Evolutionary conservation across 1,139 yeast species (phyloP).

Genomic region (Kodamaea alishanica): DNA sequence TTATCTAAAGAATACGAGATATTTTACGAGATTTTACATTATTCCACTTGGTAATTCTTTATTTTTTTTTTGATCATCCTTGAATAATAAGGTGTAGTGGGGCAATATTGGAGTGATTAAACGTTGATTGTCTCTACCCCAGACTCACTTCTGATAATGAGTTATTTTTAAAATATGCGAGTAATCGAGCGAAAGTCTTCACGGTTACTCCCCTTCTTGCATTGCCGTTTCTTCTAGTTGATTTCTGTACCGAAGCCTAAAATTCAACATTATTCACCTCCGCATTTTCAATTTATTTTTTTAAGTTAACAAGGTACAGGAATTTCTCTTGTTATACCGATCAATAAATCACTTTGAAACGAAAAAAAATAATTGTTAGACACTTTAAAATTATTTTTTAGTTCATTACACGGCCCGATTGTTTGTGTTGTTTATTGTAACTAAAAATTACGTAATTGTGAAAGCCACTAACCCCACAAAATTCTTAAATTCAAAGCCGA

Average conservation of each 20-base stretch:
- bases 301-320: background rate
- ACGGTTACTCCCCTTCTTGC: background rate
- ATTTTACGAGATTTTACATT: background rate
- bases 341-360: too few relatives aligned
- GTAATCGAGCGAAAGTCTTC: background rate
- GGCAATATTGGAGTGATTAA: slow-evolving; percentile 1
- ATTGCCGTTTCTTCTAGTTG: too few relatives aligned
- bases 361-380: too few relatives aligned
- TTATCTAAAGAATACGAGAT: background rate
- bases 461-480: background rate
- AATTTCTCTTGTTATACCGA: background rate
- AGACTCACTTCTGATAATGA: background rate
- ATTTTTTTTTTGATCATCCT: background rate
- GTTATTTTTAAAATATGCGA: background rate
- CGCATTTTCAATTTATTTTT: background rate
- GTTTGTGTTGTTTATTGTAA: too few relatives aligned
- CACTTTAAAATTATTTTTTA: too few relatives aligned
- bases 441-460: too few relatives aligned
- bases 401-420: too few relatives aligned
- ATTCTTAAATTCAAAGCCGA: background rate
- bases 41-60: background rate
- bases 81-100: background rate
- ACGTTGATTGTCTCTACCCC: background rate
- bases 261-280: background rate
- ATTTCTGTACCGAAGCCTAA: too few relatives aligned